phyloP scores from a whole-genome alignment of 441 rosid species.

The Adansonia rubrostipa region DNA sequence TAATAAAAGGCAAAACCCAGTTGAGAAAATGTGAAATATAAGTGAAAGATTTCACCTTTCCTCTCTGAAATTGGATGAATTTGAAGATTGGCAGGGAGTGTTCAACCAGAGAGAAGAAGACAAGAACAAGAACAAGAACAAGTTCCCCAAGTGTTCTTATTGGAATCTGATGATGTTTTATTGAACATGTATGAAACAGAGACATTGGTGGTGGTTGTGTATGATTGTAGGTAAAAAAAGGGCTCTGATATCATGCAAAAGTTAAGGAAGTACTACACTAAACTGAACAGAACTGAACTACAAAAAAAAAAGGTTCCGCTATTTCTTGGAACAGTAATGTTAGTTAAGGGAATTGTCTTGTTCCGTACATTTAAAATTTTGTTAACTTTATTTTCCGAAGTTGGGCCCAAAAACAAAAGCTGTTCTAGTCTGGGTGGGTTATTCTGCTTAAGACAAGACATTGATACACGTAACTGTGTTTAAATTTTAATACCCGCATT shows the following conservation, averaged over 20 bases:
- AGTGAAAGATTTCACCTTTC: constrained; percentile 10
- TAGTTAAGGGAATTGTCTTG: neutral
- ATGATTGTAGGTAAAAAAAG: neutral
- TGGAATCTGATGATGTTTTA: neutral
- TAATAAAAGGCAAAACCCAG: neutral
- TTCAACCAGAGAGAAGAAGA: neutral
- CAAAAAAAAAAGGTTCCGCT: neutral
- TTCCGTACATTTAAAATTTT: neutral
- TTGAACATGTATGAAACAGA: neutral
- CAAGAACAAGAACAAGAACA: neutral
- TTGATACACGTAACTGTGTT: neutral
- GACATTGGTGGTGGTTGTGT: neutral
- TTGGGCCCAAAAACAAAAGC: neutral
- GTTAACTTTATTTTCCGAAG: neutral
- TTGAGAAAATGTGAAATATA: neutral
- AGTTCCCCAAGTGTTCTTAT: neutral
- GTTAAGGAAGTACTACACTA: neutral
- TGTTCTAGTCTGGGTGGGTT: neutral
- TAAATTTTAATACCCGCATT: neutral
- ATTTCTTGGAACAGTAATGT: neutral
- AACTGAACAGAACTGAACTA: neutral
- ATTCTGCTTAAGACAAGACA: neutral
- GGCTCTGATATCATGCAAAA: neutral
- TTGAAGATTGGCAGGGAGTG: neutral
- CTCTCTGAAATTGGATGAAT: neutral